These are phyloP conservation scores for Hypoxylon sp. DNA, from an alignment of 2,329 filamentous ascomycete species.

Conservation along the genomic window DNA sequence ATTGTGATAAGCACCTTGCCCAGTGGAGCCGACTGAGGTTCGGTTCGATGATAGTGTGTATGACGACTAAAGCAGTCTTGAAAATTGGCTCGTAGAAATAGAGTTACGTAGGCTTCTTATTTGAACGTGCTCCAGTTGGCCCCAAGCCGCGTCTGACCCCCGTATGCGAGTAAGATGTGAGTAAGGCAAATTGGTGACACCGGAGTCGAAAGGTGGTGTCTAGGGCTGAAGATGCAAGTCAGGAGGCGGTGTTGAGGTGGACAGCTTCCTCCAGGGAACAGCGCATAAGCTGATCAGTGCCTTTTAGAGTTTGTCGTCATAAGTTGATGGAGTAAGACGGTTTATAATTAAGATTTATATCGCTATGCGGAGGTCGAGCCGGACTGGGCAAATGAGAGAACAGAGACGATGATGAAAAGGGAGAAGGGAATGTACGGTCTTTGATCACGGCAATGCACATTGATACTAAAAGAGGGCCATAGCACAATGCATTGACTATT, in stretches of 20 bases:
- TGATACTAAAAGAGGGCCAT: slow-evolving; percentile 30
- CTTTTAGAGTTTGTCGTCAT: slow-evolving; percentile 30
- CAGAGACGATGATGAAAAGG: slow-evolving; percentile 13
- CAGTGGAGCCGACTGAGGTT: neutral
- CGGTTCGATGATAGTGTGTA: slow-evolving; percentile 13
- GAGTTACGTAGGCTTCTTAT: slow-evolving; percentile 12
- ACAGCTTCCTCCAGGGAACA: slow-evolving; percentile 33
- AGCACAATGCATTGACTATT: slow-evolving; percentile 16
- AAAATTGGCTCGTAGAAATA: neutral
- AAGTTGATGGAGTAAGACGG: slow-evolving; percentile 12
- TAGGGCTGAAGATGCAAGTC: slow-evolving; percentile 37
- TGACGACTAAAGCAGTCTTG: slow-evolving; percentile 9
- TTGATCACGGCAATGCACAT: slow-evolving; percentile 35
- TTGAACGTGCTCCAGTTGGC: slow-evolving; percentile 11
- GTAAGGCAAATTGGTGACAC: slow-evolving; percentile 32
- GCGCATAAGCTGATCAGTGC: slow-evolving; percentile 31
- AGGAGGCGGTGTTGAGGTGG: slow-evolving; percentile 36
- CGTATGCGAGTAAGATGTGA: slow-evolving; percentile 36
- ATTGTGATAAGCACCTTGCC: slow-evolving; percentile 49
- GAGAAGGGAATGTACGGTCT: slow-evolving; percentile 30
- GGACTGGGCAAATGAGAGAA: slow-evolving; percentile 19
- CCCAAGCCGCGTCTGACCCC: slow-evolving; percentile 21
- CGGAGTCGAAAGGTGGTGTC: slow-evolving; percentile 19
- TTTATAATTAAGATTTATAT: slow-evolving; percentile 34
- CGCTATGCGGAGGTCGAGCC: slow-evolving; percentile 24